Evolutionary conservation across 208 protist genomes (phyloP).

Genomic region (Trypanosoma brucei): DNA sequence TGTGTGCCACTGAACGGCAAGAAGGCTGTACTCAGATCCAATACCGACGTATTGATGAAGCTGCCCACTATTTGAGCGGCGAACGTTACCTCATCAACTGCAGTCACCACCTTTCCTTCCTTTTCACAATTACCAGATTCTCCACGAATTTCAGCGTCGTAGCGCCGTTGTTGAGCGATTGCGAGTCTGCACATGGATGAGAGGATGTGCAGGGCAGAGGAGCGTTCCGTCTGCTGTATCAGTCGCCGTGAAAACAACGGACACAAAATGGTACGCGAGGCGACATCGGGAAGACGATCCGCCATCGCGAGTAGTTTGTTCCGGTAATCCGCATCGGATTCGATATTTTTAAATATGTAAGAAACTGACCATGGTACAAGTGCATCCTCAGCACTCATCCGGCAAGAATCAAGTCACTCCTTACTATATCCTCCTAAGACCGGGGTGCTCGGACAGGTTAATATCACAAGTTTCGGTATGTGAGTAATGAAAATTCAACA

Average conservation of each 20-base stretch:
- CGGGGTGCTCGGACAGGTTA: no score
- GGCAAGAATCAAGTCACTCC: background rate
- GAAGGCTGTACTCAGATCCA: slow-evolving; percentile 22
- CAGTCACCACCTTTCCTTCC: slow-evolving; percentile 10
- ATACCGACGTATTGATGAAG: slow-evolving; percentile 30
- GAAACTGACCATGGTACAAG: slow-evolving; percentile 49
- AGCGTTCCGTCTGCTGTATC: slow-evolving; percentile 18
- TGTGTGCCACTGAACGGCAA: slow-evolving; percentile 5
- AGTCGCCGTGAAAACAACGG: slow-evolving; percentile 55
- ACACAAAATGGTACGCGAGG: slow-evolving; percentile 53
- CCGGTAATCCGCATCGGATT: slow-evolving; percentile 26
- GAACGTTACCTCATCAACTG: slow-evolving; percentile 41
- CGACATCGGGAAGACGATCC: slow-evolving; percentile 50
- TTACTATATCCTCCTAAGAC: background rate
- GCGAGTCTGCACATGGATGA: slow-evolving; percentile 41
- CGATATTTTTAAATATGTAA: slow-evolving; percentile 43
- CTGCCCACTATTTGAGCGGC: slow-evolving; percentile 40
- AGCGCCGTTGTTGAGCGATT: slow-evolving; percentile 20
- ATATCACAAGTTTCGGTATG: no score
- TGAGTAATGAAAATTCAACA: no score
- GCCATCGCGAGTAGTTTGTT: slow-evolving; percentile 32
- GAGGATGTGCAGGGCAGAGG: slow-evolving; percentile 11
- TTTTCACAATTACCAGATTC: background rate
- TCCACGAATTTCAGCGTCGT: slow-evolving; percentile 8
- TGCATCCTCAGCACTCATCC: slow-evolving; percentile 31